phyloP scores from a whole-genome alignment of 2,329 filamentous ascomycete species.

The Microdochium trichocladiopsis region DNA sequence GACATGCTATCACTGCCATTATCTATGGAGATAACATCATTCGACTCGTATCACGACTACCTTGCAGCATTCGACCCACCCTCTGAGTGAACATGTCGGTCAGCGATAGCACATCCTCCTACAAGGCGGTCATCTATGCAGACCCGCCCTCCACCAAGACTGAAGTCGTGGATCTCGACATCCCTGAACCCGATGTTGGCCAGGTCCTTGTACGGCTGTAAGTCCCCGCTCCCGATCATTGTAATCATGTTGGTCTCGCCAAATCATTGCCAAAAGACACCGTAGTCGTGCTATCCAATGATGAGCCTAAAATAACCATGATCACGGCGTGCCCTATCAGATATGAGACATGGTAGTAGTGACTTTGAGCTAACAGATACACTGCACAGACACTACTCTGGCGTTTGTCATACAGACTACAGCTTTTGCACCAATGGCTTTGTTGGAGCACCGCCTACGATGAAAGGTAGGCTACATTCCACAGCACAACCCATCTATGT shows the following conservation, averaged over 20 bases:
- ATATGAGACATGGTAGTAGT: too few relatives aligned
- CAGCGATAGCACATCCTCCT: neutral
- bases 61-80: neutral
- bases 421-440: conserved; percentile 13
- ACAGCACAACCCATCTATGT: neutral
- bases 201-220: conserved; percentile 16
- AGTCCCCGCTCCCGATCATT: neutral
- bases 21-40: too few relatives aligned
- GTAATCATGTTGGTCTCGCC: too few relatives aligned
- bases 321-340: too few relatives aligned
- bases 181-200: conserved; percentile 13
- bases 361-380: too few relatives aligned
- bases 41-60: too few relatives aligned
- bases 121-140: conserved; percentile 13
- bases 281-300: too few relatives aligned
- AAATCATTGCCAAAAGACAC: too few relatives aligned
- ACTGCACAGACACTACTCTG: conserved; percentile 10
- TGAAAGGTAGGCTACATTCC: neutral
- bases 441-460: conserved; percentile 3
- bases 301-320: too few relatives aligned
- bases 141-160: conserved; percentile 17
- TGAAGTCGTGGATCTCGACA: conserved; percentile 14
- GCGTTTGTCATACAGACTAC: conserved; percentile 19
- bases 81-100: neutral
- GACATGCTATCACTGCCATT: too few relatives aligned